phyloP scores from a whole-genome alignment of 768 basidiomycete genomes.

The Hericium rajendrae region DNA sequence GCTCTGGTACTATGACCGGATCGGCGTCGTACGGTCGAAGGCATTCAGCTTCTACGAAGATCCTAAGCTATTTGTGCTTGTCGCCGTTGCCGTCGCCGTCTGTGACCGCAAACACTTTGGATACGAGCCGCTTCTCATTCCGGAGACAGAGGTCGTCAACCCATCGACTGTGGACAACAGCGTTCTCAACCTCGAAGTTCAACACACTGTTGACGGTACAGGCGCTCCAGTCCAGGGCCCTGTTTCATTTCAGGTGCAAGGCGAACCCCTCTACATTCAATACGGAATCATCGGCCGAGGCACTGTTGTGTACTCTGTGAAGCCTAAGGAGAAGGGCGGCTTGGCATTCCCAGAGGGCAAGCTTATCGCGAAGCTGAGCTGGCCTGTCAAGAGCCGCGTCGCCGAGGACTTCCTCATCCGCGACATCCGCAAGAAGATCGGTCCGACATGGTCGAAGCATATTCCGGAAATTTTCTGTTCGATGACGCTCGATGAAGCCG shows the following conservation, averaged over 20 bases:
- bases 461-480: neutral
- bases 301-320: neutral
- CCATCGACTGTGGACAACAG: too few species aligned
- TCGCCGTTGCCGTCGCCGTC: neutral
- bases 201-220: too few species aligned
- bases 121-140: neutral
- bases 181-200: too few species aligned
- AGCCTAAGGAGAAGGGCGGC: too few species aligned
- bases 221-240: neutral
- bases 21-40: neutral
- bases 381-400: neutral
- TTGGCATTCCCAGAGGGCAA: too few species aligned
- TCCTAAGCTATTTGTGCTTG: neutral
- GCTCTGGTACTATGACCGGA: neutral
- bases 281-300: neutral
- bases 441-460: neutral
- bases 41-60: neutral
- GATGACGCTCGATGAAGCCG: neutral
- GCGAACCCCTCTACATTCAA: neutral
- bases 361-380: neutral
- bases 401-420: neutral
- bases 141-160: too few species aligned
- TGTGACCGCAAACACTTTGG: neutral
- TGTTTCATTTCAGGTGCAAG: neutral
- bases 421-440: neutral